Percentiles rank a stretch among this genome's conserved stretches.
Conservation (phyloP, 179 eudicot species). For the Camellia oleifera region DNA sequence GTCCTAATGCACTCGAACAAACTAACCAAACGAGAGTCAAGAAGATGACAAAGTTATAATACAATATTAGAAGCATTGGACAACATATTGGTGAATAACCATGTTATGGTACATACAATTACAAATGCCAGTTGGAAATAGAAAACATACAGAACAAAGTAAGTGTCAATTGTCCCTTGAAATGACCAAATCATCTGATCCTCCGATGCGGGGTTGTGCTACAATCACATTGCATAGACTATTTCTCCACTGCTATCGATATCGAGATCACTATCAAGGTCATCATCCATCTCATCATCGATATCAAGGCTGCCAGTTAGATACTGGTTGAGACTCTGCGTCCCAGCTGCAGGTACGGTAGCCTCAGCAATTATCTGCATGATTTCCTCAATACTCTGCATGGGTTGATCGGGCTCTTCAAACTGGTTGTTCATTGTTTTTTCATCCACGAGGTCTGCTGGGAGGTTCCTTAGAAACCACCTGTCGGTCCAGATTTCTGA, state of each 20-base stretch:
- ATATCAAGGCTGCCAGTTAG: constrained; percentile 67
- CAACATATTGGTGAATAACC: no score
- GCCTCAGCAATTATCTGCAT: constrained; percentile 96
- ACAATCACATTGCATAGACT: constrained; percentile 65
- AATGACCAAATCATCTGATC: no score
- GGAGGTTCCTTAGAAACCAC: constrained; percentile 90
- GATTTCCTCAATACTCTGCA: constrained; percentile 82
- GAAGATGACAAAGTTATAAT: no score
- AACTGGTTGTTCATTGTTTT: constrained; percentile 39
- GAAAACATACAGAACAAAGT: no score
- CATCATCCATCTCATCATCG: constrained; percentile 91
- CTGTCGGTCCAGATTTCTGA: constrained; percentile 77
- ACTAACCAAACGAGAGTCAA: no score
- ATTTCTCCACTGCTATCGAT: constrained; percentile 93
- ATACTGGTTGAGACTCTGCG: constrained; percentile 51
- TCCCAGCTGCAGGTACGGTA: constrained; percentile 80
- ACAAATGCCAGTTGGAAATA: no score
- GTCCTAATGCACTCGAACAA: no score
- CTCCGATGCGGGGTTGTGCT: no score
- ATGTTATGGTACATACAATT: no score
- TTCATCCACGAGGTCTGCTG: constrained; percentile 66
- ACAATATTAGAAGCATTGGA: no score
- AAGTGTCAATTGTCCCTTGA: no score
- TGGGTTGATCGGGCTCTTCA: constrained; percentile 78
- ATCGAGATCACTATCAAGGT: constrained; percentile 82